These are phyloP conservation scores for Pontederia paniculata DNA, from an alignment of 176 grass and related monocot species.

Conservation along the genomic window DNA sequence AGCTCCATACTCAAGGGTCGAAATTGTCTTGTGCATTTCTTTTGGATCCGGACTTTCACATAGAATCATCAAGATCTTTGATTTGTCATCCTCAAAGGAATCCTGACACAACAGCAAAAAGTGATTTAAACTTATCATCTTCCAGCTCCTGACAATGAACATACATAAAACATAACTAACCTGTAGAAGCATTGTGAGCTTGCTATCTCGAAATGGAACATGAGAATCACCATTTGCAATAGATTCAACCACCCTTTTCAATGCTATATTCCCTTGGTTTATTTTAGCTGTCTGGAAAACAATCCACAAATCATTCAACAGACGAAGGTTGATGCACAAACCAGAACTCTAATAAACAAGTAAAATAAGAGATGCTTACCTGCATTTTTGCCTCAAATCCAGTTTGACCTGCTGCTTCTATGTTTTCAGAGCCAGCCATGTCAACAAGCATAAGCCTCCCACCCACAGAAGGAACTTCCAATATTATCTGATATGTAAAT, in stretches of 20 bases:
- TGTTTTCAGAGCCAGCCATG: slow-evolving; percentile 96
- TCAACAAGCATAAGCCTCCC: slow-evolving; percentile 91
- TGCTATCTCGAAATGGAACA: slow-evolving; percentile 91
- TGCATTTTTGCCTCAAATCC: slow-evolving; percentile 97
- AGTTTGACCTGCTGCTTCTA: slow-evolving; percentile 80
- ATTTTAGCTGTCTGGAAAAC: slow-evolving; percentile 72
- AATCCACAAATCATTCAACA: not conserved
- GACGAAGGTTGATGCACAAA: not conserved
- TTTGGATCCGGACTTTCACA: slow-evolving; percentile 87
- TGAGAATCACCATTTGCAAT: slow-evolving; percentile 92
- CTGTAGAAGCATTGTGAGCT: slow-evolving; percentile 92
- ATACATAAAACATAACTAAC: slow-evolving; percentile 10
- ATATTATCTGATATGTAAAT: slow-evolving; percentile 43
- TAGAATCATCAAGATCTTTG: slow-evolving; percentile 97
- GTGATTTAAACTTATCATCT: slow-evolving; percentile 5
- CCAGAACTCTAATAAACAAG: not conserved
- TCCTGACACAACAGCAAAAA: slow-evolving; percentile 39
- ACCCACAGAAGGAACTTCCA: slow-evolving; percentile 86
- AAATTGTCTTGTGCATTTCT: slow-evolving; percentile 86
- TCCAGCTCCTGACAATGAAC: not conserved
- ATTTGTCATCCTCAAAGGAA: slow-evolving; percentile 88
- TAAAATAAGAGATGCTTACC: slow-evolving; percentile 15
- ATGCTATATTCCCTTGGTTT: slow-evolving; percentile 78
- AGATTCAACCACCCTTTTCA: slow-evolving; percentile 84
- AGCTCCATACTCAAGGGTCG: slow-evolving; percentile 84